Evolutionary conservation across 768 basidiomycete genomes (phyloP).

Genomic region (Thelephora ganbajun): DNA sequence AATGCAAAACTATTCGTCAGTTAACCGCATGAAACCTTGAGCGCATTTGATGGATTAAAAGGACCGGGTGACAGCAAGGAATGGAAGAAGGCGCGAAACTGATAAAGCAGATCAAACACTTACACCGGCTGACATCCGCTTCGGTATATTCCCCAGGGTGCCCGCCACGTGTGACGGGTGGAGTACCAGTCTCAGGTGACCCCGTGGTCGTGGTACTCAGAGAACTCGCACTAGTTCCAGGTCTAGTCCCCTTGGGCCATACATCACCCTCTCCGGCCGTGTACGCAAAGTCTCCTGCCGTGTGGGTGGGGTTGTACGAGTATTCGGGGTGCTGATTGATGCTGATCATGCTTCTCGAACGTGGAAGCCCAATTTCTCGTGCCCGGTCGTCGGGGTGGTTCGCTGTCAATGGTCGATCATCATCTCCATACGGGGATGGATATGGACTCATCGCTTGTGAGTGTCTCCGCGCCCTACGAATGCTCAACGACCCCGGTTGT

Average conservation of each 20-base stretch:
- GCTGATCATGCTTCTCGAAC: slow-evolving; percentile 67
- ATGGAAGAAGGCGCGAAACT: slow-evolving; percentile 4
- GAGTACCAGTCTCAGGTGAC: slow-evolving; percentile 64
- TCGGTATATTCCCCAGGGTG: slow-evolving; percentile 42
- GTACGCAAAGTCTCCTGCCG: slow-evolving; percentile 59
- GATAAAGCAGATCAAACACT: slow-evolving; percentile 1
- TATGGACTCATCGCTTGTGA: slow-evolving; percentile 83
- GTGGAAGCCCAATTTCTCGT: slow-evolving; percentile 43
- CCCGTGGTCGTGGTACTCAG: slow-evolving; percentile 47
- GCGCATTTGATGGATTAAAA: slow-evolving; percentile 4
- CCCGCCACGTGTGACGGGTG: slow-evolving; percentile 59
- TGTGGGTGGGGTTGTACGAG: slow-evolving; percentile 53
- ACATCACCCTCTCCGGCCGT: slow-evolving; percentile 27
- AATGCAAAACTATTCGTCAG: slow-evolving; percentile 14
- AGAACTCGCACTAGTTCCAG: slow-evolving; percentile 45
- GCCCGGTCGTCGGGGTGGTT: slow-evolving; percentile 36
- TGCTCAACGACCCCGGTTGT: slow-evolving; percentile 35
- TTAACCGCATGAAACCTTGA: neutral
- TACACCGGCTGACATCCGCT: slow-evolving; percentile 46
- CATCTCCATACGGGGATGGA: slow-evolving; percentile 67
- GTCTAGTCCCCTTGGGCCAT: slow-evolving; percentile 16
- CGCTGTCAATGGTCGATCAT: slow-evolving; percentile 56
- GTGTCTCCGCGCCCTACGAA: slow-evolving; percentile 64
- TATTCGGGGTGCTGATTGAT: slow-evolving; percentile 47
- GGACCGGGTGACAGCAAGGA: slow-evolving; percentile 2